A percentile compares a stretch with the other conserved stretches of the same genome.
phyloP scores from a whole-genome alignment of 129 eudicot genomes.

The Chrysanthemum lavandulifolium region DNA sequence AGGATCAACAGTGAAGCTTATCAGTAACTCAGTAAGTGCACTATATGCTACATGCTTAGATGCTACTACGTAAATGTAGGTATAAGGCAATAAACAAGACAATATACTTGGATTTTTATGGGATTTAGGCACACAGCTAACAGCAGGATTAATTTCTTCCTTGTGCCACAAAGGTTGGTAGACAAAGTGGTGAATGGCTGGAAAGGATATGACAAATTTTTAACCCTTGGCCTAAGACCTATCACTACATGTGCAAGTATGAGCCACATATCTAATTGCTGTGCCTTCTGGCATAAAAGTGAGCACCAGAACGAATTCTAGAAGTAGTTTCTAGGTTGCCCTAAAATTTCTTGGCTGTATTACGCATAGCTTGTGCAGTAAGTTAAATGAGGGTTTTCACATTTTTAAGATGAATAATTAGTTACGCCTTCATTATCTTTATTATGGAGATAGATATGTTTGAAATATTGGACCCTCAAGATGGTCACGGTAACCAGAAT shows the following conservation, averaged over 20 bases:
- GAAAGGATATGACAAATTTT: neutral
- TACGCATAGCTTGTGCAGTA: neutral
- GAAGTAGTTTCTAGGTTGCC: conserved; percentile 2
- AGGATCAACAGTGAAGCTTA: neutral
- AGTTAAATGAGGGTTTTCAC: conserved; percentile 4
- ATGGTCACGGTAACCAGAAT: neutral
- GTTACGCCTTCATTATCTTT: neutral
- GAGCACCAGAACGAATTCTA: neutral
- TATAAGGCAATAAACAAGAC: neutral
- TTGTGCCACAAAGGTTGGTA: too few species aligned
- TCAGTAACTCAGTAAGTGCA: neutral
- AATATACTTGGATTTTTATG: neutral
- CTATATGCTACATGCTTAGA: neutral
- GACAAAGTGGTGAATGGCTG: too few species aligned
- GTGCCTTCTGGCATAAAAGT: neutral
- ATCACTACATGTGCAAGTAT: neutral
- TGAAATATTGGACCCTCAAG: neutral
- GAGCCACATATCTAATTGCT: neutral
- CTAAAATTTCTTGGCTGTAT: conserved; percentile 8
- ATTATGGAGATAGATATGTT: neutral
- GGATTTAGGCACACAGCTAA: neutral
- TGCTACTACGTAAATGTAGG: neutral
- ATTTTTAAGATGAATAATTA: neutral
- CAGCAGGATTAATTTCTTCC: neutral
- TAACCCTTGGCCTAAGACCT: neutral